These are phyloP conservation scores for Boletus fagicola DNA, from an alignment of 768 basidiomycete genomes.

Conservation along the genomic window DNA sequence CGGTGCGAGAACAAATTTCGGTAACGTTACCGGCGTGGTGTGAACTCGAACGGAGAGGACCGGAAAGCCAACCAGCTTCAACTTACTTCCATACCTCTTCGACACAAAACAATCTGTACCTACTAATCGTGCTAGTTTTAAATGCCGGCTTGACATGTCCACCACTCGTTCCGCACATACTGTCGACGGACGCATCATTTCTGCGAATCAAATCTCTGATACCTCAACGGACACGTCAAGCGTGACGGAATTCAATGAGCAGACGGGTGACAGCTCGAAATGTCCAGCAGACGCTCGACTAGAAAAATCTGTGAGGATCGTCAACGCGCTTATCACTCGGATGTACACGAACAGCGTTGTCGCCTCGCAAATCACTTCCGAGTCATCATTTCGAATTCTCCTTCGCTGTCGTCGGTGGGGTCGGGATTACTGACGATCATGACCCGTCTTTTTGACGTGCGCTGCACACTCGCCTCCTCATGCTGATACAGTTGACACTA, in stretches of 20 bases:
- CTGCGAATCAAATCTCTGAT: not conserved
- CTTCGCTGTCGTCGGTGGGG: constrained; percentile 30
- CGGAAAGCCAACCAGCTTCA: constrained; percentile 15
- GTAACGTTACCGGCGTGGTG: constrained; percentile 31
- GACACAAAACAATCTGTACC: not conserved
- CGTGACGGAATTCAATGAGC: not conserved
- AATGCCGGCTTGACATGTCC: not conserved
- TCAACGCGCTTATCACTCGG: not conserved
- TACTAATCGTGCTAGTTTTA: not conserved
- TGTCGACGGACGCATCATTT: not conserved
- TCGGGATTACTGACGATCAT: constrained; percentile 33
- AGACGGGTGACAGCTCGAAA: not conserved
- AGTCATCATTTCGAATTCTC: constrained; percentile 18
- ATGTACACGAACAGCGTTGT: constrained; percentile 1
- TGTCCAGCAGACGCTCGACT: not conserved
- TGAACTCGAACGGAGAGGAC: constrained; percentile 30
- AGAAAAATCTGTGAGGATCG: not conserved
- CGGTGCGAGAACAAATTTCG: constrained; percentile 23
- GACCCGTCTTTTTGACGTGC: constrained; percentile 24
- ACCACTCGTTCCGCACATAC: not conserved
- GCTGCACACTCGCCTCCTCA: constrained; percentile 18
- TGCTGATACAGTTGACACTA: constrained; percentile 13
- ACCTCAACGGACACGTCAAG: not conserved
- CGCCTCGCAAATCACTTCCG: constrained; percentile 10
- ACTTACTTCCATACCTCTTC: not conserved